Evolutionary conservation across 1,284 basidiomycete species (phyloP), one percentile per base, ranked within the genome.

Genomic region (Apiotrichum sp.): DNA sequence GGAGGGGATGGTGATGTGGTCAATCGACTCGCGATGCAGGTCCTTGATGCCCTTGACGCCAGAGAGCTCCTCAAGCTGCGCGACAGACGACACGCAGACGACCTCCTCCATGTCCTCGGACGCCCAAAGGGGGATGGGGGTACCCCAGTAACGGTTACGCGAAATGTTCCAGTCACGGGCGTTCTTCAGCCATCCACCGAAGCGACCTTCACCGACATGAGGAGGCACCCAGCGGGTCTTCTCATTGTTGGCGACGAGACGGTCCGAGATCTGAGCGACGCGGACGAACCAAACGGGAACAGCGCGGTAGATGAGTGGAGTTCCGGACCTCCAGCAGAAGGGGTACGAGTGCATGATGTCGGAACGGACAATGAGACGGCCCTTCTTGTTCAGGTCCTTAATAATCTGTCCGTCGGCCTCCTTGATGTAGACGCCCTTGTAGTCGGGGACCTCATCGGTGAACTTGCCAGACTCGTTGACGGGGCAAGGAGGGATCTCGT

Each of bases 141-240:
- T 98, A 45, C 95, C 96, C 95, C 95, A 99, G 77, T 98, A 99
- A 57, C 96, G 84, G 80, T 98, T 98, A 62, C 96, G 83, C n/a
- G 93, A 96, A 62, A 99, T 83, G 74, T 98, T 98, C 96, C 96
- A 99, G 73, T 99, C 96, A 36, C 95, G 84, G 10, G 96, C 96
- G 75, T 96, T 97, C 50, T 89, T 86, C 57, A 99, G 81, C 96
- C 96, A 99, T 75, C 90, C 95, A 32, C 92, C 93, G 71, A 99
- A 99, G 50, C 95, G 83, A 63, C 88, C 86, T 59, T 98, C 93
- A 9, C 93, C 89, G 49, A 98, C 86, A 64, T 80, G 81, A 66
- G 88, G 85, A 4, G 96, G 96, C 10, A 98, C 95, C 95, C 96
- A 99, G 77, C 88, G 80, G 8, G 96, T 98, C 66, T 84, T 82